Base-by-base conservation (phyloP, 179 eudicot species). In the Gypsophila paniculata region DNA sequence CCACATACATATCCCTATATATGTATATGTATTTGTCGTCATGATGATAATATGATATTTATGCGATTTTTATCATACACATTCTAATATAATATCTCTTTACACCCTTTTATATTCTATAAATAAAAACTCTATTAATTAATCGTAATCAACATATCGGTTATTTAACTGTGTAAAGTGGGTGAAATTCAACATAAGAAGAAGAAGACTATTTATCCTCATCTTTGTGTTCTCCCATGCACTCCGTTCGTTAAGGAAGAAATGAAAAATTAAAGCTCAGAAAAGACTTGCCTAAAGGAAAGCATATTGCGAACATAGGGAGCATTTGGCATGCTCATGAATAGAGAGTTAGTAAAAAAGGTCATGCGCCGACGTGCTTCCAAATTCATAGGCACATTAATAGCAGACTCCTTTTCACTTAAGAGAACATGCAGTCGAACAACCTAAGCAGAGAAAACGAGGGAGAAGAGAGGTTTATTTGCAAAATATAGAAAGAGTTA, bases 351-450 rank as follows among this genome's bases (percentile, higher is more conserved):
- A 8, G 99, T 86, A 73, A 96, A 96, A 82, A 96, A 96, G 48
- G 99, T 89, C 81, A 90, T 90, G 63, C 99, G 89, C 9, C 99
- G 88, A 23, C 99, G 99, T 74, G 99, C 99, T 46, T 96, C 99
- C 81, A 93, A 73, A 83, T 93, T 96, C 82, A 80, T 96, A 18
- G 99, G 99, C 71, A 96, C 98, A 77, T 96, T 86, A 61, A 90
- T 93, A 61, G 97, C 99, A 74, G 99, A 96, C 80, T 96, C 99
- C 77, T 93, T 95, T 79, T 84, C 96, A 51, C 96, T 93, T 79
- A 87, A 79, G 75, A 93, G 96, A 76, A 95, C 90, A 83, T 83
- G 78, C 66, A 93, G 88, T 80, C 99, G 87, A 49, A 86, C 88
- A 74, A 93, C 86, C 99, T 96, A 77, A 36, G 65, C 38, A 39